Percentiles rank a stretch among this genome's conserved stretches.
Evolutionary conservation across 192 early-diverging fungal genomes (phyloP).

Genomic region (Gamsiella multidivaricata): DNA sequence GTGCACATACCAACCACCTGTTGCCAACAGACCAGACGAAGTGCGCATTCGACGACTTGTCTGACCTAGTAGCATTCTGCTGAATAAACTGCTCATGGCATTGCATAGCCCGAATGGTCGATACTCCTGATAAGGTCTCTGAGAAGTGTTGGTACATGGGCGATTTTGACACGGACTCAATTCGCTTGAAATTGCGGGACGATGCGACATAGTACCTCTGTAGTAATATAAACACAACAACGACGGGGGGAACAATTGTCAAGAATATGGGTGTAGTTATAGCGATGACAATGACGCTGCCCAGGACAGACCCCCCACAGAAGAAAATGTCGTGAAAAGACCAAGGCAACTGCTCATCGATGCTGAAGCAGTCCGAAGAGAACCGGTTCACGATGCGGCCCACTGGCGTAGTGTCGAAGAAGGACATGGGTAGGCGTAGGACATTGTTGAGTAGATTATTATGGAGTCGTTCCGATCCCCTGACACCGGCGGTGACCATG

Average conservation of each 20-base stretch:
- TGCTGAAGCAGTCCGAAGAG: constrained; percentile 75
- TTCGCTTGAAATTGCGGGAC: constrained; percentile 73
- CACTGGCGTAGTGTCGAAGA: constrained; percentile 76
- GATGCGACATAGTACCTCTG: constrained; percentile 64
- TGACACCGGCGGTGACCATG: constrained; percentile 24
- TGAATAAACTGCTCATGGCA: constrained; percentile 61
- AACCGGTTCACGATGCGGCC: constrained; percentile 90
- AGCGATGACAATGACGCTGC: constrained; percentile 4
- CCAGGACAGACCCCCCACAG: constrained; percentile 5
- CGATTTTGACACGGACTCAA: constrained; percentile 73
- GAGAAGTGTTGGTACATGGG: constrained; percentile 73
- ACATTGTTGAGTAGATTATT: constrained; percentile 51
- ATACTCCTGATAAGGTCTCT: constrained; percentile 58
- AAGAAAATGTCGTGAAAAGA: constrained; percentile 12
- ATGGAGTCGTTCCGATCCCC: constrained; percentile 31
- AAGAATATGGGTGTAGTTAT: constrained; percentile 15
- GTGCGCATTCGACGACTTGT: constrained; percentile 61
- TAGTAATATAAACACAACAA: constrained; percentile 30
- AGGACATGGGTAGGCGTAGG: constrained; percentile 67
- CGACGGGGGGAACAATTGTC: constrained; percentile 9
- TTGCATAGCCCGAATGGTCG: constrained; percentile 59
- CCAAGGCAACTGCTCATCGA: background rate
- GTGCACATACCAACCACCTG: too few species aligned
- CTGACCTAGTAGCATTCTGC: constrained; percentile 51
- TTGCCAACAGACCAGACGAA: constrained; percentile 79